Conservation (phyloP, 108 stramenopile species). For the Epithemia pelagica region DNA sequence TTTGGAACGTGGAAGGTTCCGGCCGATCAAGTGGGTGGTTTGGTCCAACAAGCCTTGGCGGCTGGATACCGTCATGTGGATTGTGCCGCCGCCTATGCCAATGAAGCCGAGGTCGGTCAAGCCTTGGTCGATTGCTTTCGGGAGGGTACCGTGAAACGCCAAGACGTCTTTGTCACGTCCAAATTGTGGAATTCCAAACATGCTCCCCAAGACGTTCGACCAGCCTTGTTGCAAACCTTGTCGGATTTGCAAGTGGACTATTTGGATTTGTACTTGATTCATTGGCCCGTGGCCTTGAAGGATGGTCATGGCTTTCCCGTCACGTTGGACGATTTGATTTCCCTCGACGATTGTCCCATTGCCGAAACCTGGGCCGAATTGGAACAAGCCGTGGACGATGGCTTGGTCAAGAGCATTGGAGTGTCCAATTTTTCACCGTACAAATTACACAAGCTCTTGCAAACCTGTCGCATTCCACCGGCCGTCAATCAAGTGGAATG, state of each 20-base stretch:
- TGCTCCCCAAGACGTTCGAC: conserved; percentile 35
- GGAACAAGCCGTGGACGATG: conserved; percentile 38
- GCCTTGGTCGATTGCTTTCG: conserved; percentile 27
- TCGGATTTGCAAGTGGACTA: conserved; percentile 28
- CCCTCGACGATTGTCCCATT: conserved; percentile 8
- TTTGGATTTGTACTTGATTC: conserved; percentile 38
- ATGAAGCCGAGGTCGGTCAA: conserved; percentile 29
- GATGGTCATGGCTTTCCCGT: conserved; percentile 5
- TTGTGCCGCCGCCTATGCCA: conserved; percentile 35
- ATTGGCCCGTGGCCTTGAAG: conserved; percentile 37
- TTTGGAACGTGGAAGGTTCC: conserved; percentile 35
- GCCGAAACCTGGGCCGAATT: conserved; percentile 54
- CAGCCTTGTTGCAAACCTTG: conserved; percentile 24
- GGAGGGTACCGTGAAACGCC: background rate
- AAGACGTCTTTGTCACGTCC: conserved; percentile 37
- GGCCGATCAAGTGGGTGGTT: conserved; percentile 36
- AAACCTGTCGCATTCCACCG: conserved; percentile 30
- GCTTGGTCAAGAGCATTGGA: conserved; percentile 37
- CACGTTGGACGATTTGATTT: conserved; percentile 2
- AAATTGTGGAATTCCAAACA: conserved; percentile 50
- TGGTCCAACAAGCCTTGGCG: conserved; percentile 55
- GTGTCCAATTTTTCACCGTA: conserved; percentile 56
- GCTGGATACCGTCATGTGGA: conserved; percentile 73
- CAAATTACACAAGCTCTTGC: conserved; percentile 34
- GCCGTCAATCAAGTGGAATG: conserved; percentile 62